Conservation (phyloP, 2,329 filamentous ascomycete genomes). For the Stemphylium beticola region DNA sequence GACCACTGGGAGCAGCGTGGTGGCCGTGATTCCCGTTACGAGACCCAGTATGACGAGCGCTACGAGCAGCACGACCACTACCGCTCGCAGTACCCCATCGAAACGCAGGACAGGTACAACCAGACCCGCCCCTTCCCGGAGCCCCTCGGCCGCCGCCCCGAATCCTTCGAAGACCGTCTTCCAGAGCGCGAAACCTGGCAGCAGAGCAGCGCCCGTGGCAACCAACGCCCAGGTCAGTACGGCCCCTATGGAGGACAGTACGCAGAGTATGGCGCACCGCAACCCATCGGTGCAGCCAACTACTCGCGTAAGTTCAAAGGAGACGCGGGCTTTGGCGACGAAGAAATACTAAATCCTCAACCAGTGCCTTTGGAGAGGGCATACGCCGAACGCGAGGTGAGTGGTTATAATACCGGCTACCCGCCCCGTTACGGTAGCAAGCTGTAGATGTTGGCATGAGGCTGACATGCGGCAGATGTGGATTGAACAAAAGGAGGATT, state of each 20-base stretch:
- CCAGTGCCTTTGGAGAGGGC: slow-evolving; percentile 41
- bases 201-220: slow-evolving; percentile 31
- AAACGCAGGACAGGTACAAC: slow-evolving; percentile 13
- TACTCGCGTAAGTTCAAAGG: slow-evolving; percentile 44
- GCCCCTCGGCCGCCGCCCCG: slow-evolving; percentile 40
- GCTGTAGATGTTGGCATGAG: slow-evolving; percentile 14
- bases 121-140: slow-evolving; percentile 21
- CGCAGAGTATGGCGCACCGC: slow-evolving; percentile 41
- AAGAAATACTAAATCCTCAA: slow-evolving; percentile 47
- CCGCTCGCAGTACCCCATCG: slow-evolving; percentile 27
- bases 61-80: slow-evolving; percentile 29
- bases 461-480: slow-evolving; percentile 35
- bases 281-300: slow-evolving; percentile 36
- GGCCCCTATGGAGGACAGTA: slow-evolving; percentile 32
- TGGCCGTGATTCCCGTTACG: slow-evolving; percentile 20
- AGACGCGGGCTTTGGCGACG: slow-evolving; percentile 47
- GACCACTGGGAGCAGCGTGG: slow-evolving; percentile 29
- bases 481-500: slow-evolving; percentile 48
- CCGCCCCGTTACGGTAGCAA: slow-evolving; percentile 16
- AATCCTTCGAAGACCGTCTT: slow-evolving; percentile 46
- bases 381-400: slow-evolving; percentile 43
- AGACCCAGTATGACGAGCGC: slow-evolving; percentile 28
- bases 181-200: slow-evolving; percentile 45
- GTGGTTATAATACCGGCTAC: slow-evolving; percentile 20
- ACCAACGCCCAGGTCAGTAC: slow-evolving; percentile 19